Evolutionary conservation across 139 green algal species (phyloP).

Genomic region (Chlamydomonas eustigma): DNA sequence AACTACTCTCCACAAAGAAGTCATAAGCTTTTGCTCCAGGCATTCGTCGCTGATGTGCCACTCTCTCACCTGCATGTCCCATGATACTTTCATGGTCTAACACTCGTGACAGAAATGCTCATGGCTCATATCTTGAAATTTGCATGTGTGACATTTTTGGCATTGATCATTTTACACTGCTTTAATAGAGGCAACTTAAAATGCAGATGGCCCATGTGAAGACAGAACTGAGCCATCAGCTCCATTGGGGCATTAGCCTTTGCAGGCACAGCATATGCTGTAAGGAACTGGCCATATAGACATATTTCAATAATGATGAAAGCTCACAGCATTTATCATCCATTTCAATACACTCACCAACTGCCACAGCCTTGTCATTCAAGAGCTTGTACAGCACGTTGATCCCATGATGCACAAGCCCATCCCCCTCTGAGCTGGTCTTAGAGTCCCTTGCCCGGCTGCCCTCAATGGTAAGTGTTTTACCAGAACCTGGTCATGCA

Average conservation of each 20-base stretch:
- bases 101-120: too few relatives aligned
- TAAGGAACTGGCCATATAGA: not conserved
- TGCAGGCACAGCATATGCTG: too few relatives aligned
- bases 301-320: not conserved
- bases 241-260: too few relatives aligned
- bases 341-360: constrained; percentile 49
- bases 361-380: constrained; percentile 44
- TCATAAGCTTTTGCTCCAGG: constrained; percentile 50
- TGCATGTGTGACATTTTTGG: too few relatives aligned
- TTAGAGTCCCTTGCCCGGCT: constrained; percentile 13
- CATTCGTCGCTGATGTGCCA: not conserved
- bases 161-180: too few relatives aligned
- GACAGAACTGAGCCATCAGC: too few relatives aligned
- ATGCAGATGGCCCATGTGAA: too few relatives aligned
- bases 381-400: constrained; percentile 59
- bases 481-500: constrained; percentile 43
- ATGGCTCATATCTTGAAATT: too few relatives aligned
- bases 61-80: not conserved
- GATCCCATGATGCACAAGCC: constrained; percentile 45
- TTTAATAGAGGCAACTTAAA: too few relatives aligned
- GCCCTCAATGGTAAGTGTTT: constrained; percentile 53
- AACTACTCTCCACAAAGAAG: constrained; percentile 58
- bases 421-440: constrained; percentile 26
- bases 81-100: not conserved
- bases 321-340: too few relatives aligned